These are phyloP conservation scores for Metschnikowia bowlesiae DNA, from an alignment of 805 yeast species.

Conservation along the genomic window DNA sequence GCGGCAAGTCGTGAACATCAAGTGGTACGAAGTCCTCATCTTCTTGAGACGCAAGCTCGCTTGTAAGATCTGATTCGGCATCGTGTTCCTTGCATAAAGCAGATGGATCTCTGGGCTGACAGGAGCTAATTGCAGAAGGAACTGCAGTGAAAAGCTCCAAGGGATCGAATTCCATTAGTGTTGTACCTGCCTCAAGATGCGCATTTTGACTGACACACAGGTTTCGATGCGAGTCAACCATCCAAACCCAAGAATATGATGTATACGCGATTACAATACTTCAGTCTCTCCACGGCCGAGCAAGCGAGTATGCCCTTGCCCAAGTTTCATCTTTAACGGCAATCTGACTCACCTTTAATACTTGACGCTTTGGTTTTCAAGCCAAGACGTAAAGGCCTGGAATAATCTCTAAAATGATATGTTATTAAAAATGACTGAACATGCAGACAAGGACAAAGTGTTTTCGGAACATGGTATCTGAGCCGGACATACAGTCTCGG, in stretches of 20 bases:
- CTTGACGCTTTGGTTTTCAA: too few relatives aligned
- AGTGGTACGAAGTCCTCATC: conserved; percentile 25
- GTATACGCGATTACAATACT: too few relatives aligned
- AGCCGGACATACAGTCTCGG: not conserved
- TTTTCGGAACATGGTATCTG: not conserved
- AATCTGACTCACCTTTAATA: too few relatives aligned
- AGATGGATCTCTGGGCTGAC: not conserved
- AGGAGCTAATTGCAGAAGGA: not conserved
- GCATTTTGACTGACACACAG: not conserved
- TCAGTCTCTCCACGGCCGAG: too few relatives aligned
- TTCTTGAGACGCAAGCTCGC: not conserved
- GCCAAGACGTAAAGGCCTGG: too few relatives aligned
- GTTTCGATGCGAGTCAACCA: not conserved
- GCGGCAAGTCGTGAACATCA: conserved; percentile 59
- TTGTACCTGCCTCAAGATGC: not conserved
- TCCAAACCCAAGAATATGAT: too few relatives aligned
- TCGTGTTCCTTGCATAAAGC: too few relatives aligned
- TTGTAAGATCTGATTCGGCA: not conserved
- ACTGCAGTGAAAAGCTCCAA: conserved; percentile 35
- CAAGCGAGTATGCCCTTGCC: too few relatives aligned
- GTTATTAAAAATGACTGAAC: too few relatives aligned
- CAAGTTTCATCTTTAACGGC: too few relatives aligned
- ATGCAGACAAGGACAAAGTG: too few relatives aligned
- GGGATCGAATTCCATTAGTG: conserved; percentile 39
- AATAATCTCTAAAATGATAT: too few relatives aligned